Percentiles rank a stretch among this genome's conserved stretches.
Evolutionary conservation across 2,329 filamentous ascomycete genomes (phyloP).

Genomic region (Xylariaceae sp.): DNA sequence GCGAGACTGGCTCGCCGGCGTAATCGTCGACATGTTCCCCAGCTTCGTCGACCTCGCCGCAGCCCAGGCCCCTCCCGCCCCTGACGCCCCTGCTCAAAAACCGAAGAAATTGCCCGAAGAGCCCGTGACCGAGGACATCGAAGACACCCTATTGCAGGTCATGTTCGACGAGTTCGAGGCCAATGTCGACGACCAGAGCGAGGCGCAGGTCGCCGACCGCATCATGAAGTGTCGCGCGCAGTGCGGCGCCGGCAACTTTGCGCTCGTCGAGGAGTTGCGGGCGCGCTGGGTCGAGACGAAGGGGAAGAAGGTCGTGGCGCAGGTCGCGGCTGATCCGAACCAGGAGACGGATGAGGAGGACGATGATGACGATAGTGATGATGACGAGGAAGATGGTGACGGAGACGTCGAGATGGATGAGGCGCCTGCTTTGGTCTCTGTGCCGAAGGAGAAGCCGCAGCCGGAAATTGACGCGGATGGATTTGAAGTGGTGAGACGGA

Average conservation of each 20-base stretch:
- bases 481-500: conserved; percentile 71
- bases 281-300: conserved; percentile 57
- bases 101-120: conserved; percentile 36
- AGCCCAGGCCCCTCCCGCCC: conserved; percentile 20
- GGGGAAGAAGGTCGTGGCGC: conserved; percentile 49
- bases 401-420: conserved; percentile 64
- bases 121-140: conserved; percentile 71
- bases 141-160: conserved; percentile 78
- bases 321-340: conserved; percentile 27
- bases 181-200: conserved; percentile 84
- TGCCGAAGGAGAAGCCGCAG: conserved; percentile 57
- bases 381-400: conserved; percentile 43
- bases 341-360: conserved; percentile 50
- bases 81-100: conserved; percentile 6
- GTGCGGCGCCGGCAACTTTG: conserved; percentile 60
- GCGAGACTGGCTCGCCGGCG: conserved; percentile 93
- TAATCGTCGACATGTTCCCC: conserved; percentile 73
- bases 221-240: conserved; percentile 65
- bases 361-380: conserved; percentile 51
- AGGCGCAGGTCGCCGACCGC: conserved; percentile 63
- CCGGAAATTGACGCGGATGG: conserved; percentile 77
- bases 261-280: conserved; percentile 59
- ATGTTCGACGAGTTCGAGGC: conserved; percentile 97
- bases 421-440: conserved; percentile 53
- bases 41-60: conserved; percentile 51